Base-by-base conservation (phyloP, 768 basidiomycete genomes). In the Leccinum boreale region DNA sequence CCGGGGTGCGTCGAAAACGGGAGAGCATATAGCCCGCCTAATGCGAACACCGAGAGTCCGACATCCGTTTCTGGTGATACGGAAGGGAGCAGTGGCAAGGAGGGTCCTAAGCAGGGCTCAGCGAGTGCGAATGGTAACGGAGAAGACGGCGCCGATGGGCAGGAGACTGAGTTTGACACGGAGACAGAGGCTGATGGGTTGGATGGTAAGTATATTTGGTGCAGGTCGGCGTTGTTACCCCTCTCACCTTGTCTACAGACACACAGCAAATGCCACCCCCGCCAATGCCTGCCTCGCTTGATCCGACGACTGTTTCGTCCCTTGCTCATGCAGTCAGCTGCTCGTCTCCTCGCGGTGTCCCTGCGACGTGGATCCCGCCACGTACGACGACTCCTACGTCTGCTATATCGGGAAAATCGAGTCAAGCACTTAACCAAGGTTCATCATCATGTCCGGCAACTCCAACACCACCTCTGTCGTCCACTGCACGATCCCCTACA, bases 181-280 rank as follows among this genome's bases (percentile, higher is more conserved):
- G 70, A 70, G 26, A 70, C 69, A 1, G 69, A 71, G 33, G 58
- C 52, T 12, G 71, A 69, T 35, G 69, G 59, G n/a, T 50, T 24
- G n/a, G 57, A 63, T 45, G 67, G 67, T 67, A 47, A 69, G 66
- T 56, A 19, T 3, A n/a, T 10, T 46, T 44, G n/a, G 28, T 54
- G 14, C 10, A 2, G 23, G 15, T 33, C 0, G 2, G 1, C 12
- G 23, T 28, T 17, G 9, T 21, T 61, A 12, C n/a, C 15, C 4
- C 17, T 23, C 46, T 57, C 15, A 58, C 5, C 19, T 42, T 15
- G 28, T 57, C n/a, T 42, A 42, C 53, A 81, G 79, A 77, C 55
- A 61, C 68, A 1, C 67, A 65, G 21, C 73, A 72, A 15, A 78
- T 80, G 83, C 81, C 82, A 5, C 82, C 82, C n/a, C 80, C 81